Base-by-base conservation (phyloP, 140 eudicot species). In the Anethum foeniculum region DNA sequence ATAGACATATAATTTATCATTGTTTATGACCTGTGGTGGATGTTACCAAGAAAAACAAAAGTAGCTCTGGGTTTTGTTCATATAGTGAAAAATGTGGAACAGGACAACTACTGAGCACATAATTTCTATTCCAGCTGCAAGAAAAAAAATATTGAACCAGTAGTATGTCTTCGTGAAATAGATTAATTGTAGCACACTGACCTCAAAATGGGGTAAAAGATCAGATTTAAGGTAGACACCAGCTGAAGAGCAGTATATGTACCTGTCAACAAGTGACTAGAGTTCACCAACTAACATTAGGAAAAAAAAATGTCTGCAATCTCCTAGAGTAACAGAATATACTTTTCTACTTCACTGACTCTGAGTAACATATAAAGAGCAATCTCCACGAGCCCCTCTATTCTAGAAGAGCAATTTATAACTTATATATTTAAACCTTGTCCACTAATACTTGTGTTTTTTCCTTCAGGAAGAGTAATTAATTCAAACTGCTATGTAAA, bases 181-280 rank as follows among this genome's bases (percentile, higher is more conserved):
- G 27, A 79, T 23, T 32, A 18, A 76, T 56, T 38, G 36, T 36
- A 65, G 56, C 21, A 80, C 36, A 72, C 93, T 81, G 69, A 94
- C 99, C 99, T 95, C 99, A 82, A 78, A 81, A 83, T 95, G 99
- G 7, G 99, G 99, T 76, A 83, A 84, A 80, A 85, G 86, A 85
- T 95, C 99, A 76, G 97, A 80, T 91, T 94, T 95, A 69, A 92
- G 92, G 92, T 95, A 95, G 69, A 95, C 99, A 80, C 97, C 99
- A 52, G 99, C 99, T 71, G 99, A 95, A 74, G 99, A 95, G 86
- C 99, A 92, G 85, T 95, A 95, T 83, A 95, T 95, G 87, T 95
- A 92, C 93, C 99, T 95, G 90, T 16, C 77, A 81, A 73, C 67
- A 56, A 77, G 80, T 46, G 32, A 75, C 68, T 48, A 15, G 65